Evolutionary conservation across 345 rosid species (phyloP), one percentile per base, ranked within the genome.

Genomic region (Combretum micranthum): DNA sequence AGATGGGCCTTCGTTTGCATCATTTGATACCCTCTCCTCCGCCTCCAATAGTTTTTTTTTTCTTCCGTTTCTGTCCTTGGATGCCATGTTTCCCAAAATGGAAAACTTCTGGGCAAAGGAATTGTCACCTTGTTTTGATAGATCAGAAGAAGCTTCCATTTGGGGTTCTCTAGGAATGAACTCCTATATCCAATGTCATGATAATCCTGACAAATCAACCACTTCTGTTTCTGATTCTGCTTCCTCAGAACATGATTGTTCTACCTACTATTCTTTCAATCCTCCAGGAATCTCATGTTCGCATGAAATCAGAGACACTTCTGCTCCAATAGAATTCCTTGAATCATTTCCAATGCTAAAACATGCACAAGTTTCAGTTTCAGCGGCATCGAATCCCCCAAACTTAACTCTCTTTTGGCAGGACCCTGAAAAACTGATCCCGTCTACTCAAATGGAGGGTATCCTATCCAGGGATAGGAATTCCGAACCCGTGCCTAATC

Each of bases 401-500:
- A 77, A 77, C 42, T 70, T 87, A 44, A 64, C 78, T 60, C 72
- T 90, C 72, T 80, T 82, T 68, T 69, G 75, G 52, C 78, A 72
- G 61, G 90, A 81, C 54, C 81, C 88, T 21, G 13, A 56, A 26
- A 58, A 57, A 50, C 51, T 59, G 50, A 64, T 64, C 60, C 76
- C 74, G 17, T 44, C 73, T 14, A 49, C 60, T 17, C 66, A 66
- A 57, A 46, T 47, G 65, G 55, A 50, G 39, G 39, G 39, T 7
- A 32, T 32, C 39, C 39, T 19, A 6, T 50, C 58, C 44, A 42
- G 63, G 52, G 65, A 52, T 53, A 67, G 57, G 22, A 56, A 47
- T 52, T 55, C 12, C 63, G 73, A 67, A 56, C 63, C 56, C 64
- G 61, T 52, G 19, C 39, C 49, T 69, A 67, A 16, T 22, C 63